These are phyloP conservation scores for Leccinum insolens DNA, from an alignment of 1,284 basidiomycete species.

Conservation along the genomic window DNA sequence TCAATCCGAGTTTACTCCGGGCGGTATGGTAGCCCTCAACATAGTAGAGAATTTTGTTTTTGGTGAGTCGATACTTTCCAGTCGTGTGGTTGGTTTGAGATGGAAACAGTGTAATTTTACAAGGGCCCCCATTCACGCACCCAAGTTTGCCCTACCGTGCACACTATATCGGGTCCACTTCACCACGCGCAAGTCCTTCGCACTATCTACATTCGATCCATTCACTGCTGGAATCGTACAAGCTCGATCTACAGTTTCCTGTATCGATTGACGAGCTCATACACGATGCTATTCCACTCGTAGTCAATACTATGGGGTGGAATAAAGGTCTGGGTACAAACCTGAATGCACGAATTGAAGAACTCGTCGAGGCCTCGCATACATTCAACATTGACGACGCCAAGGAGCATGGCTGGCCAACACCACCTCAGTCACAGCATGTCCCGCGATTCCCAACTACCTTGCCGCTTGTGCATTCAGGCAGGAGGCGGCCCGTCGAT, in stretches of 20 bases:
- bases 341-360: no score
- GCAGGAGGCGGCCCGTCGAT: no score
- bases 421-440: no score
- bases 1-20: conserved; percentile 92
- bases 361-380: no score
- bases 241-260: conserved; percentile 46
- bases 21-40: conserved; percentile 83
- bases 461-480: no score
- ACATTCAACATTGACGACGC: no score
- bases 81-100: conserved; percentile 3
- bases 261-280: no score
- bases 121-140: conserved; percentile 88
- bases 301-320: no score
- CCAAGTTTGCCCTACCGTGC: conserved; percentile 71
- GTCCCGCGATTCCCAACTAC: no score
- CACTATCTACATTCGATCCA: conserved; percentile 76
- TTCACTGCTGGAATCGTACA: conserved; percentile 72
- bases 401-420: no score
- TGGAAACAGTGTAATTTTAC: neutral
- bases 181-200: conserved; percentile 80
- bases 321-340: no score
- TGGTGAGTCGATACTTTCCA: conserved; percentile 47
- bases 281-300: no score
- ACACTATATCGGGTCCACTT: conserved; percentile 83
- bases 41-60: conserved; percentile 70